Evolutionary conservation across 31 red algal genomes (phyloP).

Genomic region (Odonthalia washingtoniensis): DNA sequence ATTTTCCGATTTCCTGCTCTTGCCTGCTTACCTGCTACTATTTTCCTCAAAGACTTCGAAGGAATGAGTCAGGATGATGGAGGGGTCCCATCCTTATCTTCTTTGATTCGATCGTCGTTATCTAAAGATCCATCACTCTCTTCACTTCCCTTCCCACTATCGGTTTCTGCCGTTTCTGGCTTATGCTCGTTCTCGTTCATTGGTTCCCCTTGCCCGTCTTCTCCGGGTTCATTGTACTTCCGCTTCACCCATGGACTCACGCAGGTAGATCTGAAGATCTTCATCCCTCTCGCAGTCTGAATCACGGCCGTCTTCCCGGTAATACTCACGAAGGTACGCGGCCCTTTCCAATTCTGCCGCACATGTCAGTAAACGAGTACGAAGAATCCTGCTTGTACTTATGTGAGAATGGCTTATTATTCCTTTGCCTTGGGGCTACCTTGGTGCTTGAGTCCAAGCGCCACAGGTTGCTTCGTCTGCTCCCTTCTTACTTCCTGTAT

Average conservation of each 20-base stretch:
- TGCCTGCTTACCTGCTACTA: not conserved
- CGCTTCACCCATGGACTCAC: no score
- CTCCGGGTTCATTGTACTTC: no score
- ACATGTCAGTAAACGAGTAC: not conserved
- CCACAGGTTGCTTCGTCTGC: conserved; percentile 2
- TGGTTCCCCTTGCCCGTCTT: no score
- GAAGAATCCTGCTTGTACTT: not conserved
- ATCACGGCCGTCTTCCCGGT: not conserved
- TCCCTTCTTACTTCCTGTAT: conserved; percentile 37
- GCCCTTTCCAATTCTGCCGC: not conserved
- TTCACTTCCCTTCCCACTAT: no score
- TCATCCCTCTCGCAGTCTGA: not conserved
- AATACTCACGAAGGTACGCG: not conserved
- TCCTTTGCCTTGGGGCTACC: no score
- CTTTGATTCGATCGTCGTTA: not conserved
- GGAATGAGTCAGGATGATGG: no score
- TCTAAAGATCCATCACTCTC: not conserved
- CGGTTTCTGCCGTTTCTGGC: no score
- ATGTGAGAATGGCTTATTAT: not conserved
- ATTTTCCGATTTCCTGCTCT: not conserved
- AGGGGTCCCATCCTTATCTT: no score
- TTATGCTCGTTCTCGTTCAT: no score
- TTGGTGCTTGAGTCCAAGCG: conserved; percentile 19
- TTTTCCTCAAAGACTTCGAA: not conserved
- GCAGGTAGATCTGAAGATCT: not conserved